These are phyloP conservation scores for Scenedesmus sp. DNA, from an alignment of 163 green algal genomes.

Conservation along the genomic window DNA sequence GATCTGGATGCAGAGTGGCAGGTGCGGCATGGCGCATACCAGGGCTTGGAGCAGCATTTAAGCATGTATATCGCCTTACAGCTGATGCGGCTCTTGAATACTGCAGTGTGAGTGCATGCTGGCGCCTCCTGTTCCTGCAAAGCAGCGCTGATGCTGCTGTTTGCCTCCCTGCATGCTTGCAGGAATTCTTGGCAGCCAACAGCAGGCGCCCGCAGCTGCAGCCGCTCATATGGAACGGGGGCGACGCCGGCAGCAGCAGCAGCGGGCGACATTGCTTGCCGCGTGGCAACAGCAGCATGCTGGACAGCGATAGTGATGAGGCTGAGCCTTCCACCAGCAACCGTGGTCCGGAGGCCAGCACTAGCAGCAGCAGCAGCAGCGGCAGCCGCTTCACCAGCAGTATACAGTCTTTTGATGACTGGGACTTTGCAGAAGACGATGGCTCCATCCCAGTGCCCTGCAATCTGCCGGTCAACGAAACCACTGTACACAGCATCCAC, in stretches of 20 bases:
- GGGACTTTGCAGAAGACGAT: slow-evolving; percentile 35
- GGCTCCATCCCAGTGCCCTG: slow-evolving; percentile 5
- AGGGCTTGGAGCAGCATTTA: too few species aligned
- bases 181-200: slow-evolving; percentile 32
- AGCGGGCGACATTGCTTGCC: background rate
- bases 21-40: background rate
- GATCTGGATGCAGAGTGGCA: slow-evolving; percentile 49
- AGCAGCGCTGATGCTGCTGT: slow-evolving; percentile 1
- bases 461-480: slow-evolving; percentile 18
- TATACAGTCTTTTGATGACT: slow-evolving; percentile 51
- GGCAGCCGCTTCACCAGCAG: slow-evolving; percentile 41
- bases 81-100: background rate
- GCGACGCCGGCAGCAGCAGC: background rate
- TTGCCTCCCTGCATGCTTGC: background rate
- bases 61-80: background rate
- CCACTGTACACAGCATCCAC: background rate
- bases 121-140: background rate
- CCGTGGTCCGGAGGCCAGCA: slow-evolving; percentile 1
- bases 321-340: background rate
- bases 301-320: background rate
- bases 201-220: slow-evolving; percentile 11
- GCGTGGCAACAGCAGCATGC: background rate
- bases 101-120: background rate
- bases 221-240: slow-evolving; percentile 17
- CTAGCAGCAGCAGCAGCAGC: slow-evolving; percentile 12